phyloP scores from a whole-genome alignment of 176 grass and related monocot species.

The Poa annua region DNA sequence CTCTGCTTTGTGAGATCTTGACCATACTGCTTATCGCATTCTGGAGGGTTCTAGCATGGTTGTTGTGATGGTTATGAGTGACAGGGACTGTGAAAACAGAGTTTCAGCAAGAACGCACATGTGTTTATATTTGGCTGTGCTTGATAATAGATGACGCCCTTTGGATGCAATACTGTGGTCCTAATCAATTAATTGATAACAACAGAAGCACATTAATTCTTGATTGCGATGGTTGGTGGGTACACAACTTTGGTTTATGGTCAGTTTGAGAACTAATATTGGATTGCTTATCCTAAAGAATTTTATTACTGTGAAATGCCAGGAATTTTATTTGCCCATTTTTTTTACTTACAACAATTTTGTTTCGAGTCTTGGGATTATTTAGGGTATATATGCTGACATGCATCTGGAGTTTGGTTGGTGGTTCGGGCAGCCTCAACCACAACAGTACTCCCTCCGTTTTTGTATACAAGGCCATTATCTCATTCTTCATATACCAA shows the following conservation, averaged over 20 bases:
- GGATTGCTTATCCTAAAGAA: neutral
- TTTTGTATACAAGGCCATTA: too few relatives aligned
- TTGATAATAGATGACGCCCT: neutral
- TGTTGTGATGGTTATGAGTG: neutral
- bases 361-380: neutral
- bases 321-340: neutral
- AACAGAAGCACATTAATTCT: constrained; percentile 22
- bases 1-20: neutral
- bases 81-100: constrained; percentile 24
- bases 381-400: neutral
- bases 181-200: neutral
- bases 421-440: neutral
- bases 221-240: constrained; percentile 25
- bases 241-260: neutral
- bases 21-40: constrained; percentile 1
- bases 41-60: neutral
- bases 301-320: neutral
- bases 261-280: neutral
- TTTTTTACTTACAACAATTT: neutral
- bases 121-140: neutral
- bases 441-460: neutral
- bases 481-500: too few relatives aligned
- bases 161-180: neutral
- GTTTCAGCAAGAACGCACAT: neutral
- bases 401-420: neutral